A percentile compares a stretch with the other conserved stretches of the same genome.
These are phyloP conservation scores for Metarhizium robertsii DNA, from an alignment of 2,329 filamentous ascomycete species.

Conservation along the genomic window DNA sequence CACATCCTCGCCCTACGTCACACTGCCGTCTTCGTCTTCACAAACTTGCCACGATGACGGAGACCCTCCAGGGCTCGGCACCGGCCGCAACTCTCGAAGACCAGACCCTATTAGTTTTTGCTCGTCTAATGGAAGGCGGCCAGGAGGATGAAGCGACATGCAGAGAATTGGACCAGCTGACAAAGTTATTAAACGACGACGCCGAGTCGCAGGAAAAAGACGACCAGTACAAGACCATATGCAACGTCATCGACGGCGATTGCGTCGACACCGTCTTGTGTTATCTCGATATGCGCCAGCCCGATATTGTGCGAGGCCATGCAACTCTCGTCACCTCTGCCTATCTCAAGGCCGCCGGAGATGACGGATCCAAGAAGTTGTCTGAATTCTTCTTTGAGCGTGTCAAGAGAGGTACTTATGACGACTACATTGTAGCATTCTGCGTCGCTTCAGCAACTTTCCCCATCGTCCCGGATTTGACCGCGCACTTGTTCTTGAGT, in stretches of 20 bases:
- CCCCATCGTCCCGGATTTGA: slow-evolving; percentile 69
- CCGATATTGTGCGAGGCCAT: slow-evolving; percentile 65
- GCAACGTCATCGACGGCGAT: slow-evolving; percentile 59
- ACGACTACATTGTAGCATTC: slow-evolving; percentile 85
- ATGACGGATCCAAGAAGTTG: slow-evolving; percentile 61
- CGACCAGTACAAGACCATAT: slow-evolving; percentile 37
- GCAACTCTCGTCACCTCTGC: slow-evolving; percentile 76
- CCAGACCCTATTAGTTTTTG: slow-evolving; percentile 68
- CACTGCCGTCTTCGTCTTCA: background rate
- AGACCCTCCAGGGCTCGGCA: slow-evolving; percentile 19
- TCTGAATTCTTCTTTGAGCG: slow-evolving; percentile 65
- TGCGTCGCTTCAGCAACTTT: slow-evolving; percentile 87
- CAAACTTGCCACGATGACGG: slow-evolving; percentile 19
- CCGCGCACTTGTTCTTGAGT: slow-evolving; percentile 71
- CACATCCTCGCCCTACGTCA: slow-evolving; percentile 1
- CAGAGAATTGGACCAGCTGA: slow-evolving; percentile 46
- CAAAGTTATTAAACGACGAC: slow-evolving; percentile 50
- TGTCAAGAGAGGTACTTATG: slow-evolving; percentile 65
- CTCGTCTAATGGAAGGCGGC: slow-evolving; percentile 82
- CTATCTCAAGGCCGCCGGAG: slow-evolving; percentile 67
- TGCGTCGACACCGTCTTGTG: slow-evolving; percentile 78
- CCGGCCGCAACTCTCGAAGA: slow-evolving; percentile 39
- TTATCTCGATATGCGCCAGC: slow-evolving; percentile 76
- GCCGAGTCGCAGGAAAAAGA: slow-evolving; percentile 33
- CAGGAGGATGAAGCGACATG: slow-evolving; percentile 69